Evolutionary conservation across 192 early-diverging fungal species (phyloP).

Genomic region (Podila epigama): DNA sequence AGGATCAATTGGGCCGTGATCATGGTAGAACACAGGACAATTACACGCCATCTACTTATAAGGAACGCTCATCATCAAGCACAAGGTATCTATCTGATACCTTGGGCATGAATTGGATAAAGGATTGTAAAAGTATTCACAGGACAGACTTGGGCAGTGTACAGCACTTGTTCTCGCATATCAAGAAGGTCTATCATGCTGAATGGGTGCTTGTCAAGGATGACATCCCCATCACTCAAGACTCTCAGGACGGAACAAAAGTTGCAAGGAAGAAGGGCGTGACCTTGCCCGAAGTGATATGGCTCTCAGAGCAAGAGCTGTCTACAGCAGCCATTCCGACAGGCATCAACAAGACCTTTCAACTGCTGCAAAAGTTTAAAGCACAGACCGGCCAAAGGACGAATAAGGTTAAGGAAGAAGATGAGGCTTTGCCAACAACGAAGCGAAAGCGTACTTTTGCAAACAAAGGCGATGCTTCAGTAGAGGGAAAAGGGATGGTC

Average conservation of each 20-base stretch:
- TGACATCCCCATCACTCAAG: neutral
- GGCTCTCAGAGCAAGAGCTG: conserved; percentile 55
- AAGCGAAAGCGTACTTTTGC: no score
- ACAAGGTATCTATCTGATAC: conserved; percentile 13
- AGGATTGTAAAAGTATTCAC: conserved; percentile 7
- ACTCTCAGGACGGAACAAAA: neutral
- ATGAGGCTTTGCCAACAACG: neutral
- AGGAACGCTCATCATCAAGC: conserved; percentile 27
- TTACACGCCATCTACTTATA: conserved; percentile 8
- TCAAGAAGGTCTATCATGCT: conserved; percentile 60
- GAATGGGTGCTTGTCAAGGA: conserved; percentile 49
- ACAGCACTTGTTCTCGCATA: conserved; percentile 76
- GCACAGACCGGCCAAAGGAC: neutral
- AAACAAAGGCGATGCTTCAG: no score
- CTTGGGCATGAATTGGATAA: conserved; percentile 4
- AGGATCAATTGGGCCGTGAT: conserved; percentile 22
- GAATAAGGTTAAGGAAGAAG: neutral
- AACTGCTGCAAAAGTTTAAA: conserved; percentile 55
- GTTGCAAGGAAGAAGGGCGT: neutral
- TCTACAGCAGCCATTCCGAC: conserved; percentile 61
- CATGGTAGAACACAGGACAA: conserved; percentile 4
- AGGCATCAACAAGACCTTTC: conserved; percentile 62
- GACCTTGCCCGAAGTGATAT: conserved; percentile 16
- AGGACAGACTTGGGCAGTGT: conserved; percentile 58
- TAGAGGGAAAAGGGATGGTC: no score